Base-by-base conservation (phyloP, 2,329 filamentous ascomycete genomes). In the Sporothrix protearum region DNA sequence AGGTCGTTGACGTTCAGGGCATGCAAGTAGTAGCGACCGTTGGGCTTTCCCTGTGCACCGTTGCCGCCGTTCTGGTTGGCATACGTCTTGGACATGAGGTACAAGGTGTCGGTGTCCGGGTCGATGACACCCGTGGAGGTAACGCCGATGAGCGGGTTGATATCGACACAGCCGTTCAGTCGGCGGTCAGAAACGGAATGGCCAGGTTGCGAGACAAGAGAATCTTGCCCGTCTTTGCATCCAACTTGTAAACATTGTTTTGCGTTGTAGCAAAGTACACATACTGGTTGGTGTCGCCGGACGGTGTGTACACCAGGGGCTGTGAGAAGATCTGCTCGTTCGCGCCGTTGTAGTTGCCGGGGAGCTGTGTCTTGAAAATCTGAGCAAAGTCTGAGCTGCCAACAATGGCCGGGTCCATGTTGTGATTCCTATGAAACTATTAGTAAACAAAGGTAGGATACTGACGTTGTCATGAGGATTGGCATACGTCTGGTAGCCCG, bases 341-440 rank as follows among this genome's bases (percentile, higher is more conserved):
- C 1, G 78, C 79, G 19, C 81, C 82, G 49, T 82, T 81, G 77
- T 87, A 89, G 22, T 79, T 82, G 6, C 87, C 87, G 0, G 86
- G 85, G 1, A 89, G 80, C 0, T 76, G 64, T 0, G 84, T 84
- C 75, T 81, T 83, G 80, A 87, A 89, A 8, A 88, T 78, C 72
- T 87, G 84, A 25, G 83, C 85, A 74, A 89, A 89, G 68, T 85
- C 82, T 2, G 83, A 78, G 71, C 85, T 86, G 53, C 81, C 83
- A 1, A 90, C 86, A 9, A 89, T 80, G 16, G 84, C 81, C 0
- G 88, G 88, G 75, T 89, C 86, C 84, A 90, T 86, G 78, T 89
- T 89, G 76, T 90, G 87, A 76, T 87, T 89, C 25, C 78, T 79
- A 61, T 6, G 10, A 25, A 19, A 33, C 42, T 42, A 36, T 74